phyloP scores from a whole-genome alignment of 352 stramenopile species.

The Thalassiosira exigua region DNA sequence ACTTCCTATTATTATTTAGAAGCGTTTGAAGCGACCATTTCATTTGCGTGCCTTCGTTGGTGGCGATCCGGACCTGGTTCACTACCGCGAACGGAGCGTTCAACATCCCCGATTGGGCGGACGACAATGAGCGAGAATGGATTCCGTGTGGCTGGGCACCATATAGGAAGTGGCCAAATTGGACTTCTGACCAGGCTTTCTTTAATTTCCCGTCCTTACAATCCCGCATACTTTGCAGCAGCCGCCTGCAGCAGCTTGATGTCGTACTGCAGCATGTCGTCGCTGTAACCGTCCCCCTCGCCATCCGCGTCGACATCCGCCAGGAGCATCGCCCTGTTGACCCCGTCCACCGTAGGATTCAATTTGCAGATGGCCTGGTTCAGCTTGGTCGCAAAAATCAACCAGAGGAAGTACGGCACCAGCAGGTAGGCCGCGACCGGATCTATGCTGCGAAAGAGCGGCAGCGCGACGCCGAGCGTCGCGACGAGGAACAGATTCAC shows the following conservation, averaged over 20 bases:
- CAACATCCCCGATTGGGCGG: too few species aligned
- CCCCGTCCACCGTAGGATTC: slow-evolving; percentile 61
- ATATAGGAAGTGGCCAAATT: too few species aligned
- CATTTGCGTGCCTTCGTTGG: too few species aligned
- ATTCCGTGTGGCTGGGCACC: too few species aligned
- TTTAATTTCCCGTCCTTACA: slow-evolving; percentile 13
- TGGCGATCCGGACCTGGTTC: too few species aligned
- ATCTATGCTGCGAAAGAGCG: slow-evolving; percentile 55
- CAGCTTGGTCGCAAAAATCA: slow-evolving; percentile 69
- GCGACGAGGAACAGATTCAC: slow-evolving; percentile 62
- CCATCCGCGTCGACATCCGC: slow-evolving; percentile 13
- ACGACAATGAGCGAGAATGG: too few species aligned
- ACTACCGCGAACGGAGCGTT: too few species aligned
- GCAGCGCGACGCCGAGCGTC: slow-evolving; percentile 53
- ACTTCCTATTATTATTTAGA: too few species aligned
- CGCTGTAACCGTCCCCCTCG: slow-evolving; percentile 59
- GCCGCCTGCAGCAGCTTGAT: slow-evolving; percentile 52
- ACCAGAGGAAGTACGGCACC: slow-evolving; percentile 70
- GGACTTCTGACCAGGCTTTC: too few species aligned
- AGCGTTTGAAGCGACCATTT: too few species aligned
- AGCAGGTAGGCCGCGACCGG: slow-evolving; percentile 54
- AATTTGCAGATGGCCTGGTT: slow-evolving; percentile 69
- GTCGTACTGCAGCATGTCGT: slow-evolving; percentile 68
- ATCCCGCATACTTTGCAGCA: slow-evolving; percentile 50
- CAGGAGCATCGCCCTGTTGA: slow-evolving; percentile 51